Evolutionary conservation across 495 filamentous ascomycete species (phyloP).

Genomic region (Pseudevernia furfuracea): DNA sequence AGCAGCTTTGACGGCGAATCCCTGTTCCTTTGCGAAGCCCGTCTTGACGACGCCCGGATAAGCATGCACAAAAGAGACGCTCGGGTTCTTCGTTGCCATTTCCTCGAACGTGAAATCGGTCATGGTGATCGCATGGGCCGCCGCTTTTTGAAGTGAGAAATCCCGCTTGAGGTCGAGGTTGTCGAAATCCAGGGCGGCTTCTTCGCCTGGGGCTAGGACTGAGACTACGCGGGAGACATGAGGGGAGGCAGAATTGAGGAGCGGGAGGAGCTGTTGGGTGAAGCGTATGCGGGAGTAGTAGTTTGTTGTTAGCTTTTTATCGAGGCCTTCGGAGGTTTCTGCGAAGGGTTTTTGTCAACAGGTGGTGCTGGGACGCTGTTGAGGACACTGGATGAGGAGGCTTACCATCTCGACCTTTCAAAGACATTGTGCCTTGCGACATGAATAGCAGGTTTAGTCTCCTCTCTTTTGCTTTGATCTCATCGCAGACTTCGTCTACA

Average conservation of each 20-base stretch:
- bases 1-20: slow-evolving; percentile 16
- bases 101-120: slow-evolving; percentile 17
- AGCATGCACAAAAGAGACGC: slow-evolving; percentile 16
- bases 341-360: background rate
- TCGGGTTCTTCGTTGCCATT: slow-evolving; percentile 6
- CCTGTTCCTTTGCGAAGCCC: slow-evolving; percentile 28
- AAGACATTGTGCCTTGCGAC: slow-evolving; percentile 27
- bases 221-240: slow-evolving; percentile 21
- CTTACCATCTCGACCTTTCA: slow-evolving; percentile 31
- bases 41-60: slow-evolving; percentile 20
- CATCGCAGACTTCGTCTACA: slow-evolving; percentile 50
- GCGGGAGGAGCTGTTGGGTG: slow-evolving; percentile 19
- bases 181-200: background rate
- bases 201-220: slow-evolving; percentile 15
- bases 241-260: slow-evolving; percentile 8
- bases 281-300: slow-evolving; percentile 23
- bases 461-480: slow-evolving; percentile 43
- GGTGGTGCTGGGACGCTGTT: background rate
- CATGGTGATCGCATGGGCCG: slow-evolving; percentile 15
- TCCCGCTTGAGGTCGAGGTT: slow-evolving; percentile 12
- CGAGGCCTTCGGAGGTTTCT: slow-evolving; percentile 19
- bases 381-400: background rate
- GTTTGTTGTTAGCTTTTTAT: slow-evolving; percentile 12
- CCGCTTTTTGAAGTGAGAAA: slow-evolving; percentile 6
- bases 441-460: slow-evolving; percentile 51